Percentiles rank a stretch among this genome's conserved stretches.
Evolutionary conservation across 2,329 filamentous ascomycete genomes (phyloP).

Genomic region (Monilinia aucupariae): DNA sequence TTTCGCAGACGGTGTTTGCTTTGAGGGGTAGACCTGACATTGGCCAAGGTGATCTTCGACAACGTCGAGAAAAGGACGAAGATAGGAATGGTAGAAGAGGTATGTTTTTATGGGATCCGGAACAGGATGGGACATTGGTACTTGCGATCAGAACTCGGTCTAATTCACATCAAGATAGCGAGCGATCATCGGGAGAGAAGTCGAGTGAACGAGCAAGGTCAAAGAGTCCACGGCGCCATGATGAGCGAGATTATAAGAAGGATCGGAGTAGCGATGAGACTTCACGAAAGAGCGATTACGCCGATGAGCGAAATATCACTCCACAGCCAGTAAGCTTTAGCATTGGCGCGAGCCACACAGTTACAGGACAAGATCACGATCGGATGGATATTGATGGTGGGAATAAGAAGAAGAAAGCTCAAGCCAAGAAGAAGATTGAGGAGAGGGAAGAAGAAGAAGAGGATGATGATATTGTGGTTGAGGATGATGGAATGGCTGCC

Average conservation of each 20-base stretch:
- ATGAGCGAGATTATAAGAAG: conserved; percentile 17
- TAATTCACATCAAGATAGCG: conserved; percentile 25
- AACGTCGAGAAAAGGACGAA: conserved; percentile 5
- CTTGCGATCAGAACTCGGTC: conserved; percentile 14
- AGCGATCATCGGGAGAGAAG: conserved; percentile 23
- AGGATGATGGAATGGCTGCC: conserved; percentile 62
- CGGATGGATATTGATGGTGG: conserved; percentile 34
- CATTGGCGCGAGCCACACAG: conserved; percentile 22
- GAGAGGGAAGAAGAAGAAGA: conserved; percentile 39
- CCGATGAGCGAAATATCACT: conserved; percentile 23
- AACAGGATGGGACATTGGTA: not conserved
- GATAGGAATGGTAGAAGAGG: conserved; percentile 16
- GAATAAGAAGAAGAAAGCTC: conserved; percentile 29
- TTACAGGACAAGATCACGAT: conserved; percentile 28
- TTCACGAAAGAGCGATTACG: not conserved
- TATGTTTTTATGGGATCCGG: not conserved
- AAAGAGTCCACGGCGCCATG: conserved; percentile 18
- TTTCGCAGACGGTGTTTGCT: conserved; percentile 13
- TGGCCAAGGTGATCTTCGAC: conserved; percentile 1
- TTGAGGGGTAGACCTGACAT: conserved; percentile 17
- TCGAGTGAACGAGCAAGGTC: conserved; percentile 23
- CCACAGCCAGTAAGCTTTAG: conserved; percentile 34
- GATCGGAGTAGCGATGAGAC: conserved; percentile 20
- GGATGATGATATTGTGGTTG: conserved; percentile 46
- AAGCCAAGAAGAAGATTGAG: conserved; percentile 28